Percentiles rank a stretch among this genome's conserved stretches.
phyloP scores from a whole-genome alignment of 2,329 filamentous ascomycete species.

The Niveomyces coronatus region DNA sequence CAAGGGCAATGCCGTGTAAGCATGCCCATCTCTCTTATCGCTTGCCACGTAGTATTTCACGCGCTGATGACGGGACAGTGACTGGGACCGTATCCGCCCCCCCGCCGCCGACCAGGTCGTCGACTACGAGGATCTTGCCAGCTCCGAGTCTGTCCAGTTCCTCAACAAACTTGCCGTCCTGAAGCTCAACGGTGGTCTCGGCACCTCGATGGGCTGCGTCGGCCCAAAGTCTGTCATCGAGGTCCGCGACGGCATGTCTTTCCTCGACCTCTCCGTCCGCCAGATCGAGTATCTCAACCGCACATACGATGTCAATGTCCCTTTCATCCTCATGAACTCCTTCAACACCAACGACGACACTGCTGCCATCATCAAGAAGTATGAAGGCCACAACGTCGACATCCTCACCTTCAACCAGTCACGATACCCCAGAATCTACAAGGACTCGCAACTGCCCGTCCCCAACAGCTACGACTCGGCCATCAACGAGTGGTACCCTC shows the following conservation, averaged over 20 bases:
- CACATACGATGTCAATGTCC: slow-evolving; percentile 93
- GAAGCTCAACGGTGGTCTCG: slow-evolving; percentile 98
- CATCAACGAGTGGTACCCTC: slow-evolving; percentile 97
- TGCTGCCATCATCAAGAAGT: slow-evolving; percentile 99
- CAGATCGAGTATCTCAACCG: slow-evolving; percentile 99
- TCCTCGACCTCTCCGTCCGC: slow-evolving; percentile 94
- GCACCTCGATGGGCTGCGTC: slow-evolving; percentile 99
- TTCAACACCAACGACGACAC: slow-evolving; percentile 99
- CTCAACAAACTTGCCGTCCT: slow-evolving; percentile 95
- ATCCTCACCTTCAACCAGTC: slow-evolving; percentile 99
- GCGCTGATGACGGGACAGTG: slow-evolving; percentile 39
- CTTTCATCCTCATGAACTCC: slow-evolving; percentile 99
- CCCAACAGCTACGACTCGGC: slow-evolving; percentile 81
- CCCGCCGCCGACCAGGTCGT: slow-evolving; percentile 91
- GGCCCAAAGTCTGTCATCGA: slow-evolving; percentile 99
- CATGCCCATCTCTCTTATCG: slow-evolving; percentile 12
- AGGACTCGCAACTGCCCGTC: slow-evolving; percentile 93
- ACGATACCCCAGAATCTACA: slow-evolving; percentile 92
- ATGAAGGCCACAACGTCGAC: slow-evolving; percentile 98
- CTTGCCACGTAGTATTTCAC: not conserved
- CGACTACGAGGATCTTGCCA: slow-evolving; percentile 82
- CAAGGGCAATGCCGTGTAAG: slow-evolving; percentile 82
- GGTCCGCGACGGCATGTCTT: slow-evolving; percentile 99
- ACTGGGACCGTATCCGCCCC: slow-evolving; percentile 94
- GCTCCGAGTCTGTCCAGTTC: slow-evolving; percentile 85